Evolutionary conservation across 768 basidiomycete genomes (phyloP).

Genomic region (Mycena capillaripes): DNA sequence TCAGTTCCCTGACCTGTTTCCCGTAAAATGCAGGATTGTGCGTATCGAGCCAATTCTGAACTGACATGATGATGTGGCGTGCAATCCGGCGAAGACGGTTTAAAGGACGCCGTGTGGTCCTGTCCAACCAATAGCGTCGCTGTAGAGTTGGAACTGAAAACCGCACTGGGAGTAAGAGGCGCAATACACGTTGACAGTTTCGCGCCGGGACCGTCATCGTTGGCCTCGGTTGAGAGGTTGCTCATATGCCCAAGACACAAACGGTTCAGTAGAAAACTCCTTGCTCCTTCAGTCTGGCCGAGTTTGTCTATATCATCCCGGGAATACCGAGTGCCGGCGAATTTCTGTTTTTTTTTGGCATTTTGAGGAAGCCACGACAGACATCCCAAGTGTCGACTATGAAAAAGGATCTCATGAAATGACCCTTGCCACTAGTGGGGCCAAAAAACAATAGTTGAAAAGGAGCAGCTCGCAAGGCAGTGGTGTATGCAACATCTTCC

Average conservation of each 20-base stretch:
- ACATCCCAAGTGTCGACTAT: slow-evolving; percentile 1
- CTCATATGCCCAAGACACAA: not conserved
- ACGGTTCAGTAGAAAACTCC: not conserved
- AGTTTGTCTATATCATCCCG: not conserved
- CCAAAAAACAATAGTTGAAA: too few relatives aligned
- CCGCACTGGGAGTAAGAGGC: not conserved
- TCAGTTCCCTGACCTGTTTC: not conserved
- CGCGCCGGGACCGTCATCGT: not conserved
- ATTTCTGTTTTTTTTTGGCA: not conserved
- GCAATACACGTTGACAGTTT: too few relatives aligned
- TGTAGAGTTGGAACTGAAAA: not conserved
- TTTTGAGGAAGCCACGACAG: not conserved
- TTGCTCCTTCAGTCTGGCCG: not conserved
- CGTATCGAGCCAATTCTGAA: slow-evolving; percentile 1
- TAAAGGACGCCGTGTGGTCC: not conserved
- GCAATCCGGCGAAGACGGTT: not conserved
- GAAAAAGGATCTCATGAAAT: not conserved
- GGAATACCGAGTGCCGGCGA: not conserved
- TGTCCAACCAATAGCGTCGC: not conserved
- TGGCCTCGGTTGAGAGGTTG: not conserved
- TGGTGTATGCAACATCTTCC: not conserved
- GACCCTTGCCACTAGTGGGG: not conserved
- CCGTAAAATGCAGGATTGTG: slow-evolving; percentile 7
- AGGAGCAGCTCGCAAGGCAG: not conserved
- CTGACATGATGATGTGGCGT: not conserved